Percentiles rank a stretch among this genome's conserved stretches.
Conservation (phyloP, 2,329 filamentous ascomycete genomes). For the Ceratocystis albifundus region DNA sequence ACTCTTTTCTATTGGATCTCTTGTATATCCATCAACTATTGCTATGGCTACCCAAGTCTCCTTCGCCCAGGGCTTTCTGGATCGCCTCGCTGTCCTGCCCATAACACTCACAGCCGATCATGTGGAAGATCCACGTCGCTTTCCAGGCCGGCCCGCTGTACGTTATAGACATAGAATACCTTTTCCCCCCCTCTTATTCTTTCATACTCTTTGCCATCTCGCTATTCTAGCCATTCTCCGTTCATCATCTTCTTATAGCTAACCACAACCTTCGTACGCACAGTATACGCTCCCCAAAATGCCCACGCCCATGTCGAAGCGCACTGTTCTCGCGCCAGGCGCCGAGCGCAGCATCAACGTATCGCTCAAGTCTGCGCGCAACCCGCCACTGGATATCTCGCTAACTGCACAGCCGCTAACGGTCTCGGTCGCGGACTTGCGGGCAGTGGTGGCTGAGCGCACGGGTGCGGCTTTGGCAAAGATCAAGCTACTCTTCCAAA, state of each 20-base stretch:
- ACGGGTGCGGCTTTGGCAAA: slow-evolving; percentile 59
- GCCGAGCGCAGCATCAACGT: slow-evolving; percentile 46
- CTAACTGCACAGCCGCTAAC: slow-evolving; percentile 52
- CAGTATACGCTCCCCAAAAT: slow-evolving; percentile 64
- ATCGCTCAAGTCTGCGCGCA: slow-evolving; percentile 64
- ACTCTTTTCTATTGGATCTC: background rate
- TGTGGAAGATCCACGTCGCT: slow-evolving; percentile 72
- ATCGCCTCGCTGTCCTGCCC: slow-evolving; percentile 64
- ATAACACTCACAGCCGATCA: slow-evolving; percentile 78
- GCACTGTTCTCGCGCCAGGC: slow-evolving; percentile 39
- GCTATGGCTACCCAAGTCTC: slow-evolving; percentile 51
- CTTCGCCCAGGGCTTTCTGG: slow-evolving; percentile 76
- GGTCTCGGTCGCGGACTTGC: slow-evolving; percentile 70
- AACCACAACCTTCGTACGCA: background rate
- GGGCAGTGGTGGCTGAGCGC: slow-evolving; percentile 53
- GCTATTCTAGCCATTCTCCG: background rate
- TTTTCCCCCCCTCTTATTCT: too few relatives aligned
- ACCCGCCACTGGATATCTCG: slow-evolving; percentile 56
- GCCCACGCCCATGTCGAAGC: slow-evolving; percentile 44
- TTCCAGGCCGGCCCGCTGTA: slow-evolving; percentile 68
- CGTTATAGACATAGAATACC: slow-evolving; percentile 19
- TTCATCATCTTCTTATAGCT: slow-evolving; percentile 8
- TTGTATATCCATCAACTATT: background rate
- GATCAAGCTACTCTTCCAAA: slow-evolving; percentile 74
- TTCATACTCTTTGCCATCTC: background rate